A percentile compares a stretch with the other conserved stretches of the same genome.
These are phyloP conservation scores for Ganoderma resinaceum DNA, from an alignment of 1,284 basidiomycete species.

Conservation along the genomic window DNA sequence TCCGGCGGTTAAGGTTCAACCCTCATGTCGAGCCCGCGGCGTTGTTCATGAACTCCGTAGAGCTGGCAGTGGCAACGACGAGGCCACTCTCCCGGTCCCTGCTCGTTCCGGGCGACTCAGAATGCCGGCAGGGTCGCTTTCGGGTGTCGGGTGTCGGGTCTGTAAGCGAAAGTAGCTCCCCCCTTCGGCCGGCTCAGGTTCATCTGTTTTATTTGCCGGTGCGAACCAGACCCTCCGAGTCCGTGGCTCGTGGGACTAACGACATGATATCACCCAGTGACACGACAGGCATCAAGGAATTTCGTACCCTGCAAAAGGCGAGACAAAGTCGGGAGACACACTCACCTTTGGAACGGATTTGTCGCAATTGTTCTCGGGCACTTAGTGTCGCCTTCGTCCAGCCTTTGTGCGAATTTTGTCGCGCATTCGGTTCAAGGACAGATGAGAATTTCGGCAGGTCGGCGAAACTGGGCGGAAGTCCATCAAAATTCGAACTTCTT, in stretches of 20 bases:
- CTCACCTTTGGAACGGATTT: too few relatives aligned
- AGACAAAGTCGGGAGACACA: too few relatives aligned
- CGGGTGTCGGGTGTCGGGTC: not conserved
- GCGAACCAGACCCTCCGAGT: not conserved
- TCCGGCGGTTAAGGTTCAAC: not conserved
- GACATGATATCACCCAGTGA: not conserved
- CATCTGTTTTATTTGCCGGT: not conserved
- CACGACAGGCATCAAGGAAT: too few relatives aligned
- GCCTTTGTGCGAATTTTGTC: too few relatives aligned
- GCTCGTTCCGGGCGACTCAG: not conserved
- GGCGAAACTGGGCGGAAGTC: too few relatives aligned
- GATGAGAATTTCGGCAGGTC: too few relatives aligned
- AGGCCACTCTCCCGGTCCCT: not conserved
- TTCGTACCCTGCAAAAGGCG: too few relatives aligned
- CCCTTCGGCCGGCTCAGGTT: not conserved
- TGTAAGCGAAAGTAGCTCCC: not conserved
- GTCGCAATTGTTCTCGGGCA: too few relatives aligned
- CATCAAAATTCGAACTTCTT: too few relatives aligned
- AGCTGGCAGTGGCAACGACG: not conserved
- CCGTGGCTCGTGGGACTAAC: not conserved
- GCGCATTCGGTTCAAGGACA: too few relatives aligned
- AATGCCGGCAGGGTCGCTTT: not conserved
- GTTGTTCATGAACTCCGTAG: not conserved
- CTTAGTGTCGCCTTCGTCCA: too few relatives aligned
- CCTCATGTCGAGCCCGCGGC: not conserved